Evolutionary conservation across 495 filamentous ascomycete species (phyloP).

Genomic region (Neurospora hispaniola): DNA sequence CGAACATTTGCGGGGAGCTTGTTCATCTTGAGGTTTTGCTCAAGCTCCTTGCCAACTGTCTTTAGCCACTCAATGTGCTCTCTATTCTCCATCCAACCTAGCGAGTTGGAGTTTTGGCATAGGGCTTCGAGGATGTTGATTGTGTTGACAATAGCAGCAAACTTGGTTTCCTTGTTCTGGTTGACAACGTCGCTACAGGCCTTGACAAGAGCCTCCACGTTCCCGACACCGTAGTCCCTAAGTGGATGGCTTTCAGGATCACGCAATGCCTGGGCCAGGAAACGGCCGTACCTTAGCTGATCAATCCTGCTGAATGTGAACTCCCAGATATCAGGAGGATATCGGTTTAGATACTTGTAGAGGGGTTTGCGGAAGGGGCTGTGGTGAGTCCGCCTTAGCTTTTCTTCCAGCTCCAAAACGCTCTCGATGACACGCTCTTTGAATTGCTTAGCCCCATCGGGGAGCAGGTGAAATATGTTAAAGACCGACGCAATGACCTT

Average conservation of each 20-base stretch:
- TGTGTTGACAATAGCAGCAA: constrained; percentile 70
- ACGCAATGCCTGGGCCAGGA: constrained; percentile 82
- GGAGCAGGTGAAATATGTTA: constrained; percentile 92
- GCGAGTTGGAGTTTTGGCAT: constrained; percentile 45
- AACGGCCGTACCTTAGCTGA: constrained; percentile 81
- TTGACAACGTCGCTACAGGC: constrained; percentile 48
- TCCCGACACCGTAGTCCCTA: constrained; percentile 60
- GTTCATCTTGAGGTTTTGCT: constrained; percentile 57
- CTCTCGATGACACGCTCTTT: constrained; percentile 81
- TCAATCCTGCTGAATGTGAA: constrained; percentile 66
- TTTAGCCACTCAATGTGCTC: constrained; percentile 56
- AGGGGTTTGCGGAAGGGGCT: constrained; percentile 88
- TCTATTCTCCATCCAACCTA: constrained; percentile 69
- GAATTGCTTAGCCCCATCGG: constrained; percentile 78
- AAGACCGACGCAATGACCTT: constrained; percentile 88
- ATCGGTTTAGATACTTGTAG: constrained; percentile 89
- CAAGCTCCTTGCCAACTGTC: constrained; percentile 67
- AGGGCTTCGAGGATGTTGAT: constrained; percentile 77
- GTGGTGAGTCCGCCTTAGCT: constrained; percentile 77
- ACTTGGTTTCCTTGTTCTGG: constrained; percentile 51
- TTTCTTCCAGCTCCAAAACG: constrained; percentile 77
- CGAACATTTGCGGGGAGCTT: constrained; percentile 59
- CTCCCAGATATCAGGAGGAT: constrained; percentile 75
- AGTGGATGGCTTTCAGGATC: constrained; percentile 65
- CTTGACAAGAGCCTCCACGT: constrained; percentile 58